These are phyloP conservation scores for Sporodiniella umbellata DNA, from an alignment of 371 early-diverging fungal species.

Conservation along the genomic window DNA sequence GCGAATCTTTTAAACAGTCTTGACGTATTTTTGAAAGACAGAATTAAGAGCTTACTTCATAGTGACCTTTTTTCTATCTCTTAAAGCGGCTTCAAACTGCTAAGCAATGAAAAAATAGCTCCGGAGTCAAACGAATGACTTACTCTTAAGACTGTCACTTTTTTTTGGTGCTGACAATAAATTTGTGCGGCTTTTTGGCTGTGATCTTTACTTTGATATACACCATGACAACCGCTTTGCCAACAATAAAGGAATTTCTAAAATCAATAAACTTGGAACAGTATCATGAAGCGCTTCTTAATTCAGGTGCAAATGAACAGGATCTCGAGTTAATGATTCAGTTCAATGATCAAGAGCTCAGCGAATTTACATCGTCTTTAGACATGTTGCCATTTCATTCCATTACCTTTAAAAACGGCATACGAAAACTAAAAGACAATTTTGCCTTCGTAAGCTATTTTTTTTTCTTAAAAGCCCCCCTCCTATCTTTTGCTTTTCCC, in stretches of 20 bases:
- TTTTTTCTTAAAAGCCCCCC: background rate
- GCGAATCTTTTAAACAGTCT: too few species aligned
- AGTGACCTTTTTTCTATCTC: too few species aligned
- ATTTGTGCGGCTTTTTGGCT: background rate
- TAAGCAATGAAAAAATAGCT: too few species aligned
- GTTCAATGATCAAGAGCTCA: conserved; percentile 49
- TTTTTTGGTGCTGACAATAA: background rate
- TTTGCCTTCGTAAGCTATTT: background rate
- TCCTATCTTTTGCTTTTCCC: background rate
- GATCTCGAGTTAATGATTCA: conserved; percentile 42
- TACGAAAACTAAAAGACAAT: conserved; percentile 30
- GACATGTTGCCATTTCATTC: conserved; percentile 55
- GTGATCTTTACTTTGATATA: background rate
- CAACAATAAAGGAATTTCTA: conserved; percentile 32
- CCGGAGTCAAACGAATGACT: background rate
- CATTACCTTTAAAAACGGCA: conserved; percentile 38
- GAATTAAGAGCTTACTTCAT: too few species aligned
- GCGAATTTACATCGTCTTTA: conserved; percentile 38
- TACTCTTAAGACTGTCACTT: background rate
- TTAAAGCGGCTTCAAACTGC: too few species aligned
- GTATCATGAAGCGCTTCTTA: conserved; percentile 42
- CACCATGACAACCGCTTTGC: background rate
- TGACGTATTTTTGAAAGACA: too few species aligned
- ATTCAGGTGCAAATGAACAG: conserved; percentile 51
- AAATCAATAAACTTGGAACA: conserved; percentile 37